phyloP scores from a whole-genome alignment of 306 rosid species.

The Fagus crenata region DNA sequence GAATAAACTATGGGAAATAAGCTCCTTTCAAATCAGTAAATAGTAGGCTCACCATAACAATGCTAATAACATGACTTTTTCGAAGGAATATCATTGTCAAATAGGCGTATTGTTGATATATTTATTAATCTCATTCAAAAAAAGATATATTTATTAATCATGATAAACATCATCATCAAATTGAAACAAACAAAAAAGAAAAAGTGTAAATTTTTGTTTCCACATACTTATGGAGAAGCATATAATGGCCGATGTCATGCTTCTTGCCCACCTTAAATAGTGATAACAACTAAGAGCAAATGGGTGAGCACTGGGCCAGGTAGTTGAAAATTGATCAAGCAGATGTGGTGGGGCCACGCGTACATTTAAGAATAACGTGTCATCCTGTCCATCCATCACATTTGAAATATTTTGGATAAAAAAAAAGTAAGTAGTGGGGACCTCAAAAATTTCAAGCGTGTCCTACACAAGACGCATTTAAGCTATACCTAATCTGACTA shows the following conservation, averaged over 20 bases:
- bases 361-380: slow-evolving; percentile 1
- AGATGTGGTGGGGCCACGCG: slow-evolving; percentile 22
- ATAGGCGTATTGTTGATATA: too few relatives aligned
- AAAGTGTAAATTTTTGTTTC: too few relatives aligned
- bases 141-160: too few relatives aligned
- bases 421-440: not conserved
- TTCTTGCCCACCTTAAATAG: not conserved
- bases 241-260: not conserved
- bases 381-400: not conserved
- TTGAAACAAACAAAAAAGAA: too few relatives aligned
- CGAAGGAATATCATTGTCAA: too few relatives aligned
- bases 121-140: too few relatives aligned
- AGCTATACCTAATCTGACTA: not conserved
- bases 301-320: not conserved
- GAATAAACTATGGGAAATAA: too few relatives aligned
- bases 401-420: not conserved
- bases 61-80: too few relatives aligned
- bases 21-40: too few relatives aligned
- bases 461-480: not conserved
- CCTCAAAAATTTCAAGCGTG: not conserved
- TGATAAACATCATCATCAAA: too few relatives aligned
- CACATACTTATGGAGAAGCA: too few relatives aligned
- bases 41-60: too few relatives aligned
- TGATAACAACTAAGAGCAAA: not conserved
- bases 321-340: not conserved